Percentiles rank a stretch among this genome's conserved stretches.
Conservation (phyloP, 1,284 basidiomycete genomes). For the Malassezia furfur region DNA sequence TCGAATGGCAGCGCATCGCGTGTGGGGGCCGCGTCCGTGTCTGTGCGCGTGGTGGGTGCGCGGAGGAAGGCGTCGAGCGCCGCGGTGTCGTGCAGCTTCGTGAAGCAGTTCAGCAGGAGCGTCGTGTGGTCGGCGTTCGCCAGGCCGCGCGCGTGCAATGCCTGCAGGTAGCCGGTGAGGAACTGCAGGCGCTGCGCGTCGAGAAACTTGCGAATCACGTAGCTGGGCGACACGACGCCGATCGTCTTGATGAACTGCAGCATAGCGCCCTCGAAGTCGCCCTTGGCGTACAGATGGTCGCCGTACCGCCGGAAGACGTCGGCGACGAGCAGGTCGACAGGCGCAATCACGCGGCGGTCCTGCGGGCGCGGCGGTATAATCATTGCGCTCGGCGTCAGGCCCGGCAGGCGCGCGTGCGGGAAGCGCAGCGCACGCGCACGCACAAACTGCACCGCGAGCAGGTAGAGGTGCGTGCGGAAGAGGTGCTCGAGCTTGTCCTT, state of each 20-base stretch:
- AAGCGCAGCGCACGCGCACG: conserved; percentile 25
- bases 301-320: conserved; percentile 60
- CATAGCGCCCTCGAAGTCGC: conserved; percentile 87
- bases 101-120: conserved; percentile 66
- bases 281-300: conserved; percentile 80
- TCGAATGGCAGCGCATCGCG: conserved; percentile 67
- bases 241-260: conserved; percentile 83
- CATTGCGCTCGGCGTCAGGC: conserved; percentile 1
- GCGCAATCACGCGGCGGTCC: conserved; percentile 9
- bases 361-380: conserved; percentile 11
- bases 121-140: conserved; percentile 97
- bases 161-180: conserved; percentile 89
- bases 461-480: conserved; percentile 35
- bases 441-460: conserved; percentile 38
- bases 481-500: conserved; percentile 37
- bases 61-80: conserved; percentile 73
- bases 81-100: conserved; percentile 82
- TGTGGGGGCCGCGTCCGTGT: neutral
- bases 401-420: conserved; percentile 10
- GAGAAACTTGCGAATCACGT: conserved; percentile 91
- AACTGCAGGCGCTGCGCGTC: conserved; percentile 92
- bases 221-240: conserved; percentile 79
- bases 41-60: neutral
- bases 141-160: conserved; percentile 74
- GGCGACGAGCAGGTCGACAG: conserved; percentile 33